Conservation (phyloP, 768 basidiomycete genomes). For the Hortiboletus campestris region DNA sequence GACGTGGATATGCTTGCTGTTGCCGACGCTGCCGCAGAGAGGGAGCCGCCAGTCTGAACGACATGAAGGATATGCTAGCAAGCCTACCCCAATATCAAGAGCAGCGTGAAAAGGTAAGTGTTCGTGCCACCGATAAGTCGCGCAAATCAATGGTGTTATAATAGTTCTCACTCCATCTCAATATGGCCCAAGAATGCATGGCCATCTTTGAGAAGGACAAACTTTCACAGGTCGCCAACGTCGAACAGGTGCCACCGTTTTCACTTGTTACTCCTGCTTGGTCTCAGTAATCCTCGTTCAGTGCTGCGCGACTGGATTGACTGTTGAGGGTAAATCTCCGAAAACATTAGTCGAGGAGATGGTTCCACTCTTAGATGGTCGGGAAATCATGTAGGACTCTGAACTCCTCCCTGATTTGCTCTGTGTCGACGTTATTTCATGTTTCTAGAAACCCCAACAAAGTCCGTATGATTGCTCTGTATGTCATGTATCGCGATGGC, state of each 20-base stretch:
- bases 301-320: slow-evolving; percentile 93
- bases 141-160: neutral
- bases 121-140: neutral
- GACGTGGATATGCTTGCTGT: neutral
- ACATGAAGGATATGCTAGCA: slow-evolving; percentile 99
- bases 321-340: slow-evolving; percentile 90
- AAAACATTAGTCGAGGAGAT: slow-evolving; percentile 96
- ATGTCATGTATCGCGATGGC: slow-evolving; percentile 92
- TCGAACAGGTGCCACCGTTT: slow-evolving; percentile 71
- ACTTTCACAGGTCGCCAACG: slow-evolving; percentile 74
- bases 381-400: slow-evolving; percentile 69
- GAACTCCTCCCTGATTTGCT: neutral
- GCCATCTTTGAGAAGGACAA: slow-evolving; percentile 85
- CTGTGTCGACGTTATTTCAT: neutral
- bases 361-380: slow-evolving; percentile 91
- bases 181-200: slow-evolving; percentile 99
- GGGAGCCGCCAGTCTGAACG: slow-evolving; percentile 84
- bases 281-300: slow-evolving; percentile 31
- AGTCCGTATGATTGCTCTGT: slow-evolving; percentile 93
- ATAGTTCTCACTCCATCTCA: slow-evolving; percentile 94
- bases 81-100: slow-evolving; percentile 93
- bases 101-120: slow-evolving; percentile 82
- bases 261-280: neutral
- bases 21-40: slow-evolving; percentile 43
- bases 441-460: slow-evolving; percentile 76